Evolutionary conservation across 139 green algal genomes (phyloP).

Genomic region (Chlamydomonas asymmetrica): DNA sequence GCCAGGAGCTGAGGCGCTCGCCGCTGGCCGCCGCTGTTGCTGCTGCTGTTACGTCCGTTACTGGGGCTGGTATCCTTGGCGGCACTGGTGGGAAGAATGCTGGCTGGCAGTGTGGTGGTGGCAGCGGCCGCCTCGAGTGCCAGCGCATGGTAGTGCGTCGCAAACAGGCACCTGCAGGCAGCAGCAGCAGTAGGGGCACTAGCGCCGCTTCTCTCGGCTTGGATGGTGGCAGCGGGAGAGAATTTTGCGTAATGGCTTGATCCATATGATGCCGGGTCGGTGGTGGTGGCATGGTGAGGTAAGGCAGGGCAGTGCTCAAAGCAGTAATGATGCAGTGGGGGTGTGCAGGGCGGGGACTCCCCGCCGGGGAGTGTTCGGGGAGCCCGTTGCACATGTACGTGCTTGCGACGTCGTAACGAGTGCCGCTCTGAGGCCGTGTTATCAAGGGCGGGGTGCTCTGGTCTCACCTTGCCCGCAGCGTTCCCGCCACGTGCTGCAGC

Average conservation of each 20-base stretch:
- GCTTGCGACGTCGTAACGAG: neutral
- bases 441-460: neutral
- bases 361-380: no score
- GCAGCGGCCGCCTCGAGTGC: conserved; percentile 25
- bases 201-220: neutral
- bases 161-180: conserved; percentile 77
- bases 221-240: neutral
- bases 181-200: neutral
- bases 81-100: neutral
- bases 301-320: no score
- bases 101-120: neutral
- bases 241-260: neutral
- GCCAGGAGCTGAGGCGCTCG: neutral
- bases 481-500: conserved; percentile 64
- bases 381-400: neutral
- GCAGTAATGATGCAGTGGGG: no score
- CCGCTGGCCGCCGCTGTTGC: neutral
- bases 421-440: neutral
- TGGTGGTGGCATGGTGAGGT: neutral
- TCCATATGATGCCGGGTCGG: neutral
- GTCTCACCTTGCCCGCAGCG: conserved; percentile 39
- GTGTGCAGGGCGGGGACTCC: no score
- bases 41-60: neutral
- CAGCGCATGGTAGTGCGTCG: conserved; percentile 92
- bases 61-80: no score